Base-by-base conservation (phyloP, 805 yeast genomes). In the Cephaloascus albidus region DNA sequence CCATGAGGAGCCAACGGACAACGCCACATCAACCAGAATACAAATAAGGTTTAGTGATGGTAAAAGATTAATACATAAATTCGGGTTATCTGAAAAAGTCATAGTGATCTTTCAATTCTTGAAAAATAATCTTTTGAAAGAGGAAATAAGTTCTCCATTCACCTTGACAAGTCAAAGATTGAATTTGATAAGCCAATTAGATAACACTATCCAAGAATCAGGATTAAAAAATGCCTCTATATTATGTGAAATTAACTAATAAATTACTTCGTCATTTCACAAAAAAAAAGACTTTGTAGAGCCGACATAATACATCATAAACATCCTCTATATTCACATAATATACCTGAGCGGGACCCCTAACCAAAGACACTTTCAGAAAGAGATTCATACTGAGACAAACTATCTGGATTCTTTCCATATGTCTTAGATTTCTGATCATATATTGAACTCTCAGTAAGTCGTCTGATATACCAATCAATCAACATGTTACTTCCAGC, bases 41-140 rank as follows among this genome's bases (percentile, higher is more conserved):
- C 97, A 93, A 59, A 72, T 93, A n/a, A 70, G 96, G 43, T 73
- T 85, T 20, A 93, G 89, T 15, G 86, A 81, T 50, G 97, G 97
- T n/a, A 72, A 78, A 36, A 69, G 97, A 42, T 61, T 81, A 10
- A 81, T 90, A 10, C 81, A 86, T 43, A 73, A 85, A 42, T 84
- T 90, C 48, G 59, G 61, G 6, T 51, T 72, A 10, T 55, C 61
- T 3, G 95, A 85, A 46, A 63, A 70, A 3, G 86, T 93, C 0
- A 42, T 64, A 3, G 57, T 54, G 1, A 56, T 93, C 2, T 93
- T 73, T 55, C 81, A 78, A 48, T 76, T 74, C 53, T 73, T 83
- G 19, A 90, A 90, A 57, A 63, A 62, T 31, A 71, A 74, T 6
- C 62, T 84, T 32, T 68, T 65, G 4, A 64, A 61, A 38, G 61